Evolutionary conservation across 2,329 filamentous ascomycete species (phyloP), one percentile per base, ranked within the genome.

Genomic region (Exophiala aquamarina): DNA sequence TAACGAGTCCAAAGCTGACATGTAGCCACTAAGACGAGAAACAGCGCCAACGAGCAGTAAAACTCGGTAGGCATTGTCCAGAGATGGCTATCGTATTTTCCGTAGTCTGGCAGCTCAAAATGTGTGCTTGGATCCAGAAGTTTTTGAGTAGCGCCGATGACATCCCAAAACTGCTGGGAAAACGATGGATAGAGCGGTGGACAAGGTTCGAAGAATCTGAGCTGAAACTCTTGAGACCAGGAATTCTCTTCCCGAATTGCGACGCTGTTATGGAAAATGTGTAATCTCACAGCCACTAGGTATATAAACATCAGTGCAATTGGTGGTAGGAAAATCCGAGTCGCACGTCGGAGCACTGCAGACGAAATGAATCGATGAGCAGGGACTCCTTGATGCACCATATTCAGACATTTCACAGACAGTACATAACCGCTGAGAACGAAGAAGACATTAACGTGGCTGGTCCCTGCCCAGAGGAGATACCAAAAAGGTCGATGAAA

Each of bases 51-150:
- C 1, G 68, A 72, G 47, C 67, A 66, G 34, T 68, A 67, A 36
- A 72, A 66, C 52, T 72, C 70, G 13, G 70, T 64, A 1, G 70
- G 69, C 15, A 72, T 70, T 4, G 68, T 71, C 70, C 70, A 72
- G 1, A 72, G 61, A 43, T 72, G 70, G 11, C 67, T 67, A 36
- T 70, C 71, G 54, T 70, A 70, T 49, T 68, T 63, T 49, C 29
- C 41, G 13, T 36, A 35, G 4, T 23, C 32, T n/a, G 29, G 29
- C n/a, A 36, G 17, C 6, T n/a, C 10, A 23, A 35, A 15, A 10
- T 36, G 41, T 11, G 41, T 23, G 9, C n/a, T 15, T 8, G 41
- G 41, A 23, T 44, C 41, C 41, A 44, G n/a, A 21, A 44, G 31
- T 8, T 44, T 36, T n/a, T 35, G 18, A 20, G 14, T 18, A 6